Base-by-base conservation (phyloP, 73 alveolate genomes). In the Blepharisma japonicum region DNA sequence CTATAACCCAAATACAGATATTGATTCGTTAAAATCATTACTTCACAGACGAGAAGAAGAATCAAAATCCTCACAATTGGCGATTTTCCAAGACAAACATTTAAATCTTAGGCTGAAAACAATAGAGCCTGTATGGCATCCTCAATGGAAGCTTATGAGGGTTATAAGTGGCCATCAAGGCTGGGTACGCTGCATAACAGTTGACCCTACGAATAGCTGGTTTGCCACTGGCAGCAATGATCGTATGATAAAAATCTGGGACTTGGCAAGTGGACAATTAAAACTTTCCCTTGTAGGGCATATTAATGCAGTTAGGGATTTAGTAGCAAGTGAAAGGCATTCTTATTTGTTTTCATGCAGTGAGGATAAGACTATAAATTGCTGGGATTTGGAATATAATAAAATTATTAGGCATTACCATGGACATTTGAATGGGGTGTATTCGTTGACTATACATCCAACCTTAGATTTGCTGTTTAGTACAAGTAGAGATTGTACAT, bases 351-450 rank as follows among this genome's bases (percentile, higher is more conserved):
- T 97, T 93, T 91, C 98, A 45, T 90, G 97, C 56, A 97, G 98
- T 6, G 99, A 96, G 81, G 98, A 94, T 78, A 94, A 92, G 83
- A 90, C 88, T 45, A 96, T 95, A 38, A 85, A 86, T 71, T 96
- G 99, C 56, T 96, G 99, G 99, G 99, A 97, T 80, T 81, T 96
- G 68, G 99, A 97, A 87, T 93, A 94, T 78, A 97, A 97, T 86
- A 95, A 95, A 85, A 97, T 97, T 71, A 92, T 97, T 50, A 89
- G 99, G 50, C 95, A 96, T 79, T 96, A 96, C 83, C 99, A 97
- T 77, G 99, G 99, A 7, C 99, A 97, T 82, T 87, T 96, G 48
- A 85, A 92, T 42, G 87, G 81, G n/a, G 98, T 97, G 23, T 96
- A 96, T 83, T 39, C 93, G 47, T 67, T 97, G 55, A 95, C 98